Evolutionary conservation across 2,329 filamentous ascomycete genomes (phyloP).

Genomic region (Penicillium palitans): DNA sequence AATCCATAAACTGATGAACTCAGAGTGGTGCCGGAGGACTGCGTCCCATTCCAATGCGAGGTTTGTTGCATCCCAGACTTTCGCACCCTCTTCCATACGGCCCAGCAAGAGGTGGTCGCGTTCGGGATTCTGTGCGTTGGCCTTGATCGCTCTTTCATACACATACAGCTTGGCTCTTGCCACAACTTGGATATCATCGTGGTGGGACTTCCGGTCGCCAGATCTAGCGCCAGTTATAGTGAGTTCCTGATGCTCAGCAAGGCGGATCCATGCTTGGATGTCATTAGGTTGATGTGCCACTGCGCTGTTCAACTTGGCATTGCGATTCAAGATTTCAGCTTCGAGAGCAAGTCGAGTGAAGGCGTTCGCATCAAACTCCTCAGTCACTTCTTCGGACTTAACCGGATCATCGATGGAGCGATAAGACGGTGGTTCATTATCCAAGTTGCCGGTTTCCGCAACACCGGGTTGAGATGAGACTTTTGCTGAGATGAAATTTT

Average conservation of each 20-base stretch:
- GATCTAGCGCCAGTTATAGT: conserved; percentile 54
- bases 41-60: conserved; percentile 66
- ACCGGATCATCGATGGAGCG: conserved; percentile 60
- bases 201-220: conserved; percentile 47
- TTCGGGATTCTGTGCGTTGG: conserved; percentile 50
- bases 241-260: conserved; percentile 75
- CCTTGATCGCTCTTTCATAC: conserved; percentile 72
- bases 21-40: conserved; percentile 56
- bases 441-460: conserved; percentile 40
- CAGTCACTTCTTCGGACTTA: conserved; percentile 54
- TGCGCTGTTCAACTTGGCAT: conserved; percentile 60
- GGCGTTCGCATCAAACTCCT: conserved; percentile 43
- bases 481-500: conserved; percentile 3
- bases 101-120: conserved; percentile 64
- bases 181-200: conserved; percentile 66
- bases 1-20: conserved; percentile 68
- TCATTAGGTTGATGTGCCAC: conserved; percentile 68
- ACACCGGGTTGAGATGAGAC: neutral
- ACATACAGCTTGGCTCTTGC: conserved; percentile 79
- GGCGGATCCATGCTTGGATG: conserved; percentile 69
- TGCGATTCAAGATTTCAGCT: conserved; percentile 45
- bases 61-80: conserved; percentile 68
- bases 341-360: conserved; percentile 41
- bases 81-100: conserved; percentile 71
- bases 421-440: conserved; percentile 49